A percentile compares a stretch with the other conserved stretches of the same genome.
Conservation (phyloP, 1,284 basidiomycete species). For the Moniliella sp. region DNA sequence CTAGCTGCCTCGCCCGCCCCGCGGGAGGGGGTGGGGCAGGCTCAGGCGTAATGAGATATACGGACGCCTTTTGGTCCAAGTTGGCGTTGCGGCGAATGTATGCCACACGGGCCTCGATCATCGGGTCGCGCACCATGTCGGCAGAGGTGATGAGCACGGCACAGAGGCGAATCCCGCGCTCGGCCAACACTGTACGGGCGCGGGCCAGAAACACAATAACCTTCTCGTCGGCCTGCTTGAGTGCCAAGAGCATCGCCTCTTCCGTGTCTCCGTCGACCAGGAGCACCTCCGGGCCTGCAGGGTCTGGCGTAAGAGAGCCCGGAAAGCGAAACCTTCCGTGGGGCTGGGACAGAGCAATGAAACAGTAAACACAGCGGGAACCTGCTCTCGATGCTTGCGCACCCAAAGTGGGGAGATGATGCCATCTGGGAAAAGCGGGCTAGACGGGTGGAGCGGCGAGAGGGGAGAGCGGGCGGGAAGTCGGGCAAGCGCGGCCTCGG, state of each 20-base stretch:
- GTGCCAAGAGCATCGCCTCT: conserved; percentile 30
- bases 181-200: conserved; percentile 54
- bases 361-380: conserved; percentile 88
- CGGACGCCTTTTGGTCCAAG: conserved; percentile 66
- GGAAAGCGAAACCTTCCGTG: too few species aligned
- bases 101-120: conserved; percentile 57
- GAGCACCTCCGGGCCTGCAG: background rate
- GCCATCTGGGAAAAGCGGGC: conserved; percentile 76
- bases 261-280: conserved; percentile 29
- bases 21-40: too few species aligned
- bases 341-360: conserved; percentile 51
- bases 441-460: conserved; percentile 64
- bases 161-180: conserved; percentile 75
- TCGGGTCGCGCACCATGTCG: conserved; percentile 38
- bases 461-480: conserved; percentile 52
- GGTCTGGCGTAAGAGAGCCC: conserved; percentile 1
- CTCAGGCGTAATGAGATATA: conserved; percentile 90
- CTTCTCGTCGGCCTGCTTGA: conserved; percentile 45
- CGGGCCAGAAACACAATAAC: conserved; percentile 47
- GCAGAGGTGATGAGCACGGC: conserved; percentile 77
- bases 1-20: conserved; percentile 43
- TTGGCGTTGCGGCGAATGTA: conserved; percentile 64
- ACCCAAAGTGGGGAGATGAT: conserved; percentile 92
- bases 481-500: conserved; percentile 7
- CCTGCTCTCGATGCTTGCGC: conserved; percentile 68